Conservation (phyloP, 345 rosid genomes). For the Ceriops decandra region DNA sequence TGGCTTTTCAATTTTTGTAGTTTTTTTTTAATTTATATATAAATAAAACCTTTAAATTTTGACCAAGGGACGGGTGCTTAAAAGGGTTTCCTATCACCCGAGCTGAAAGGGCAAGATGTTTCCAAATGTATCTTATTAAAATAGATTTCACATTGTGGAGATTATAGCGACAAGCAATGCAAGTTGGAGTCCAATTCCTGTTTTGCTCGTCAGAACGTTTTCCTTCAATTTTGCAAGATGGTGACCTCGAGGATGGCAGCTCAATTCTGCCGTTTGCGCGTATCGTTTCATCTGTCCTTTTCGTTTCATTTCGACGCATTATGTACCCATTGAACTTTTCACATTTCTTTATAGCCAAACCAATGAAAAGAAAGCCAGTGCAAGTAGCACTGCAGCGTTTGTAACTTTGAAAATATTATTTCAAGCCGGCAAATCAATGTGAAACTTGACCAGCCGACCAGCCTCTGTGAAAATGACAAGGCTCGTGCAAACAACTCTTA, state of each 20-base stretch:
- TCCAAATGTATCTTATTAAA: no score
- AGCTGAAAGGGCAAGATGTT: no score
- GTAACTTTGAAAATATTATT: background rate
- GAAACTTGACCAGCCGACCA: constrained; percentile 5
- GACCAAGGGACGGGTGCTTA: no score
- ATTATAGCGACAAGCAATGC: background rate
- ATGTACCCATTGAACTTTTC: background rate
- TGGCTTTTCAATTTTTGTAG: no score
- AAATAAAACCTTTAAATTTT: no score
- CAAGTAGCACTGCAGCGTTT: no score
- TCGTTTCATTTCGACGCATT: background rate
- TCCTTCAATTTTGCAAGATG: constrained; percentile 2
- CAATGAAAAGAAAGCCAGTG: no score
- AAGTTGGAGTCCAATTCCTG: background rate
- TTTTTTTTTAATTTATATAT: no score
- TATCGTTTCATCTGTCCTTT: background rate
- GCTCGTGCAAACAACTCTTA: background rate
- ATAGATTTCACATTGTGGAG: no score
- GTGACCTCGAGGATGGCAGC: background rate
- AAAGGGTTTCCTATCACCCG: no score
- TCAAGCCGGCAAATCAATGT: background rate
- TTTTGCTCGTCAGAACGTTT: background rate
- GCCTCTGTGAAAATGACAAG: background rate
- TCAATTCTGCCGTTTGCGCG: background rate
- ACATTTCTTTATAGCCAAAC: no score